phyloP scores from a whole-genome alignment of 805 yeast species.

The Schizosaccharomyces octosporus region DNA sequence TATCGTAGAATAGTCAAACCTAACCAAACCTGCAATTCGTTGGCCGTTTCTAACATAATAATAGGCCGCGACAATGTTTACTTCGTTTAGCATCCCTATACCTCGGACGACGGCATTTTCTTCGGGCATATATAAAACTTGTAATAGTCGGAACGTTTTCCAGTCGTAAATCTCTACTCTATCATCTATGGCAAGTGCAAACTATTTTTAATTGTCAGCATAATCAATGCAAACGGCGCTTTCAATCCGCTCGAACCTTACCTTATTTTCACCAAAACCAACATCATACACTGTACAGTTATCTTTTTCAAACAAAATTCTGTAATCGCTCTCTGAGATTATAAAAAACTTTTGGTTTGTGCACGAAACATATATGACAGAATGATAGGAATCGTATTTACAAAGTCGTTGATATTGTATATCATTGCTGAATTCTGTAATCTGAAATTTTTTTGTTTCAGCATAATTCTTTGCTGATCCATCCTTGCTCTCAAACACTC shows the following conservation, averaged over 20 bases:
- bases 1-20: background rate
- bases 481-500: background rate
- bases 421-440: background rate
- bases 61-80: background rate
- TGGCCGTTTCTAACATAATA: background rate
- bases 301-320: background rate
- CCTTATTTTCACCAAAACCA: background rate
- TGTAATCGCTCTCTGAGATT: background rate
- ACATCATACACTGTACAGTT: background rate
- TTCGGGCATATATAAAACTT: background rate
- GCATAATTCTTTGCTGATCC: background rate
- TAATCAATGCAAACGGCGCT: too few relatives aligned
- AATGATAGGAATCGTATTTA: background rate
- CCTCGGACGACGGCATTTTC: background rate
- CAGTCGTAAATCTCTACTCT: background rate
- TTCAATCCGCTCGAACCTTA: background rate
- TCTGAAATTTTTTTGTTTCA: too few relatives aligned
- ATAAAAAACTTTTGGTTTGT: background rate
- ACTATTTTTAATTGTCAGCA: background rate
- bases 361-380: background rate
- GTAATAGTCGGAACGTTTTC: background rate
- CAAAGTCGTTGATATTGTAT: background rate
- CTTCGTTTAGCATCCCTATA: background rate
- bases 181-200: background rate
- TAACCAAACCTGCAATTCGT: background rate